These are phyloP conservation scores for Luffa acutangula DNA, from an alignment of 306 rosid genomes.

Conservation along the genomic window DNA sequence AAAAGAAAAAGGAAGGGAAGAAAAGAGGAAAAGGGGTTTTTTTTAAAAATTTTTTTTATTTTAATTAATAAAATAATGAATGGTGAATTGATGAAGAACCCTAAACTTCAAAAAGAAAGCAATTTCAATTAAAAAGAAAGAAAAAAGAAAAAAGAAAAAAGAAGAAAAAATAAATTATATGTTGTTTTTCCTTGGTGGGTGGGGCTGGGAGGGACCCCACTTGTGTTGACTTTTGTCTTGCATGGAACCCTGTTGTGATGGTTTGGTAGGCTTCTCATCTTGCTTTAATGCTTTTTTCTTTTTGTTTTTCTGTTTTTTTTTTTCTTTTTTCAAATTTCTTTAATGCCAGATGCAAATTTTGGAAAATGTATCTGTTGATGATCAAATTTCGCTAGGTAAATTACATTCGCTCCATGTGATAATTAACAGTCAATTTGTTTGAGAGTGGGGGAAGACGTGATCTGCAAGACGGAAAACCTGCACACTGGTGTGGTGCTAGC, in stretches of 20 bases:
- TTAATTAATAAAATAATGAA: neutral
- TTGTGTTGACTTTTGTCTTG: neutral
- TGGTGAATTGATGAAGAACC: neutral
- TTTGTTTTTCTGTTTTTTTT: too few species aligned
- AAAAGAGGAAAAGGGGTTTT: too few species aligned
- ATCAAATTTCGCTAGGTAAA: too few species aligned
- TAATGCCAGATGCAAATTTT: neutral
- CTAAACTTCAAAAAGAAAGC: neutral
- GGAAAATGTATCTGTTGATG: neutral
- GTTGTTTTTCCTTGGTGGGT: neutral
- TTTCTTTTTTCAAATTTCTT: neutral
- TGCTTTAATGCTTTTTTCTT: neutral
- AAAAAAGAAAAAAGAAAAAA: neutral
- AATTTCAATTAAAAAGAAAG: neutral
- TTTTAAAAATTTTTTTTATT: neutral
- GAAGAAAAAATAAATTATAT: neutral
- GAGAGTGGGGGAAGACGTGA: too few species aligned
- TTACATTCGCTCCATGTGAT: too few species aligned
- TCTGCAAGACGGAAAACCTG: too few species aligned
- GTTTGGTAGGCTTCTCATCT: neutral
- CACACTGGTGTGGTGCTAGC: too few species aligned
- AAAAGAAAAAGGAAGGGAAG: too few species aligned
- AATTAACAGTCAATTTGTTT: too few species aligned
- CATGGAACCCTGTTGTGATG: neutral
- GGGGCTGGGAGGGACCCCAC: neutral